Percentiles rank a stretch among this genome's conserved stretches.
Conservation (phyloP, 1,284 basidiomycete genomes). For the Ganoderma resinaceum region DNA sequence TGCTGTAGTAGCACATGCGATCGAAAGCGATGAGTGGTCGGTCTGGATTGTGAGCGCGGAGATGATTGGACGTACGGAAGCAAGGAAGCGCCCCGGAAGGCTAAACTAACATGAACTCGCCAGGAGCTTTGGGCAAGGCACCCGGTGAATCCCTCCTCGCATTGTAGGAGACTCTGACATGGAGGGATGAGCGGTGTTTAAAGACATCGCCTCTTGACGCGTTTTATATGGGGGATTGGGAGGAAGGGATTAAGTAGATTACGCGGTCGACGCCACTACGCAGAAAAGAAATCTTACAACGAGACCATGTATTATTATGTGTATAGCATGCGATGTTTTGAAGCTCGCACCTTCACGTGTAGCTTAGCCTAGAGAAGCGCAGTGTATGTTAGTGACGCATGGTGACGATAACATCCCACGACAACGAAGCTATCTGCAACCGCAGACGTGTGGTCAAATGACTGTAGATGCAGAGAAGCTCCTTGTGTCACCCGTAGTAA, state of each 20-base stretch:
- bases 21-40: background rate
- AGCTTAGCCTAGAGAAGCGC: background rate
- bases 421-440: background rate
- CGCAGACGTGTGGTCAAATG: constrained; percentile 6
- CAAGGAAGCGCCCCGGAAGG: background rate
- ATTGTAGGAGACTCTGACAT: background rate
- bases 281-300: background rate
- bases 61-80: background rate
- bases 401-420: background rate
- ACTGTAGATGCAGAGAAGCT: background rate
- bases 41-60: background rate
- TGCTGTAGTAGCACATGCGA: constrained; percentile 3
- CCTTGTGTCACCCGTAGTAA: constrained; percentile 7
- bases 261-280: too few relatives aligned
- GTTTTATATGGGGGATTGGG: background rate
- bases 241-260: background rate
- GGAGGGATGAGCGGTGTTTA: background rate
- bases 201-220: background rate
- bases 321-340: background rate
- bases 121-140: background rate
- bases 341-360: background rate
- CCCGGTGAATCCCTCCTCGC: background rate
- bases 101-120: background rate
- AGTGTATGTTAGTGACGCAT: background rate
- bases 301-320: background rate